These are phyloP conservation scores for Mycogone perniciosa DNA, from an alignment of 2,329 filamentous ascomycete genomes.

Conservation along the genomic window DNA sequence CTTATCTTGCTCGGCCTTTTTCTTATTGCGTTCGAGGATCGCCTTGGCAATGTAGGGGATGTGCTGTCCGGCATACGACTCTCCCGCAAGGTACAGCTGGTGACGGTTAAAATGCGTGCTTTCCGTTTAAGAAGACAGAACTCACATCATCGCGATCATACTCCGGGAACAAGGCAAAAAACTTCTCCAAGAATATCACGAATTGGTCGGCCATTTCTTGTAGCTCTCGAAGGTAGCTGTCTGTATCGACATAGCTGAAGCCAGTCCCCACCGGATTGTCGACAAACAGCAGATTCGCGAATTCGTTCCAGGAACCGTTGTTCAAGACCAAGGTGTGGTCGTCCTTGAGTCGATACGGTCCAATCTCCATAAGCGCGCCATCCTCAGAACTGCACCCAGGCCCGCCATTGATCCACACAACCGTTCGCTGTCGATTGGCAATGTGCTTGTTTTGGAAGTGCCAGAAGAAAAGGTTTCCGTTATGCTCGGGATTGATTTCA, in stretches of 20 bases:
- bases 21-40: slow-evolving; percentile 80
- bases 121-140: slow-evolving; percentile 16
- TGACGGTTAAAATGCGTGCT: not conserved
- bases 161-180: slow-evolving; percentile 84
- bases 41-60: slow-evolving; percentile 95
- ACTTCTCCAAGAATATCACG: slow-evolving; percentile 82
- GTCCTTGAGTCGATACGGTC: slow-evolving; percentile 80
- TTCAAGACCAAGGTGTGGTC: slow-evolving; percentile 68
- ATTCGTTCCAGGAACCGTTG: slow-evolving; percentile 97
- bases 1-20: slow-evolving; percentile 27
- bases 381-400: slow-evolving; percentile 97
- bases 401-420: slow-evolving; percentile 96
- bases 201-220: slow-evolving; percentile 87
- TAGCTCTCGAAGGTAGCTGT: slow-evolving; percentile 80
- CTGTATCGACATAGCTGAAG: slow-evolving; percentile 89
- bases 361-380: slow-evolving; percentile 91
- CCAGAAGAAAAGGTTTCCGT: slow-evolving; percentile 98
- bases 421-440: slow-evolving; percentile 80
- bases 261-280: slow-evolving; percentile 96
- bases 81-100: slow-evolving; percentile 88
- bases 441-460: slow-evolving; percentile 95
- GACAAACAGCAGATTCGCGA: slow-evolving; percentile 92
- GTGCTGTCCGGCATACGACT: slow-evolving; percentile 94
- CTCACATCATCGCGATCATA: slow-evolving; percentile 87
- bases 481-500: slow-evolving; percentile 75